Evolutionary conservation across 495 filamentous ascomycete genomes (phyloP).

Genomic region (Trichoderma parareesei): DNA sequence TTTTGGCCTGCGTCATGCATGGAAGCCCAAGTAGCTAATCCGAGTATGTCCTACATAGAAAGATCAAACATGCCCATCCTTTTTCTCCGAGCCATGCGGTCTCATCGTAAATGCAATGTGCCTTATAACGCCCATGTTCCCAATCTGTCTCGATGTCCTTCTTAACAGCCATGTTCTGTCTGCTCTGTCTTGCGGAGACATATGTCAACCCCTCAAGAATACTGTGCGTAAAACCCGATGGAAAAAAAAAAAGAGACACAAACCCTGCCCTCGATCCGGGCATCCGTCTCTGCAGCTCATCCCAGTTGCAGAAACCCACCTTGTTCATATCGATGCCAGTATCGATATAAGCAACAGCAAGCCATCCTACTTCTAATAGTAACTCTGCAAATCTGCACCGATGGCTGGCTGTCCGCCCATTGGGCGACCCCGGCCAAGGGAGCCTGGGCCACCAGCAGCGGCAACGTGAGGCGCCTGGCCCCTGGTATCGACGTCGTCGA

Average conservation of each 20-base stretch:
- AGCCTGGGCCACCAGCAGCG: slow-evolving; percentile 14
- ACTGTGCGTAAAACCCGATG: background rate
- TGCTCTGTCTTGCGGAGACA: no score
- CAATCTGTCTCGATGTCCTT: background rate
- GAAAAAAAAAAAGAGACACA: background rate
- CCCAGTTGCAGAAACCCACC: background rate
- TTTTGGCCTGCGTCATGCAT: background rate
- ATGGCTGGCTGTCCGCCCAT: slow-evolving; percentile 9
- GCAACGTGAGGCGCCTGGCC: background rate
- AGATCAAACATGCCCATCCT: background rate
- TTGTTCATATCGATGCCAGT: background rate
- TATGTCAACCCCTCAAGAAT: background rate
- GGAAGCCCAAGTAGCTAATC: background rate
- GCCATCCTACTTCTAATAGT: slow-evolving; percentile 16
- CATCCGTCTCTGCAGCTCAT: background rate
- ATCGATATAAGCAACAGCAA: background rate
- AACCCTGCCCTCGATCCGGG: background rate
- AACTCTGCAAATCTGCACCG: slow-evolving; percentile 20
- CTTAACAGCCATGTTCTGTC: no score
- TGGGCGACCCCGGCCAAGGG: slow-evolving; percentile 10
- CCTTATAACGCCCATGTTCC: background rate
- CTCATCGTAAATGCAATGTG: background rate
- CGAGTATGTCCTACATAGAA: background rate
- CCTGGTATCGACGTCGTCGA: slow-evolving; percentile 30
- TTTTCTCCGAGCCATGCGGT: background rate